These are phyloP conservation scores for Striga asiatica DNA, from an alignment of 257 asterid species.

Conservation along the genomic window DNA sequence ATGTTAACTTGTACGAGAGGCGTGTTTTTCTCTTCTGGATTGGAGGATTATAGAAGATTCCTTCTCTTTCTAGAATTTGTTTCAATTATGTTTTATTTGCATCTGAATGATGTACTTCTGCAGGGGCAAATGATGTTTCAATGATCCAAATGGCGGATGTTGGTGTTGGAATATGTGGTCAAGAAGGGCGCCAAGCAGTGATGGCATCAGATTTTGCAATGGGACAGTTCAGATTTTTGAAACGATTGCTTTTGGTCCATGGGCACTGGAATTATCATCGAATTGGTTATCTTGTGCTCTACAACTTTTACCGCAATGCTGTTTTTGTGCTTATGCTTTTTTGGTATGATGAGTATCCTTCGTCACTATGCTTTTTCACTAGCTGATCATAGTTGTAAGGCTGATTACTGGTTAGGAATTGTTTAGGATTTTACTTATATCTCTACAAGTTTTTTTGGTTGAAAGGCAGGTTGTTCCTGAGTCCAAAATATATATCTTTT, in stretches of 20 bases:
- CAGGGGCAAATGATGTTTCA: conserved; percentile 98
- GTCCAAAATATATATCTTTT: not conserved
- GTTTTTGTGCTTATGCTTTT: conserved; percentile 95
- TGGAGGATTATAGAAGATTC: conserved; percentile 1
- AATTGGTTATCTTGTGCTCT: conserved; percentile 81
- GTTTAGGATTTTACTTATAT: too few species aligned
- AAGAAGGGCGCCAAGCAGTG: conserved; percentile 99
- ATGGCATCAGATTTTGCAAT: conserved; percentile 99
- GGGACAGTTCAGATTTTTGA: conserved; percentile 93
- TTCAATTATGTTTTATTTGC: conserved; percentile 14
- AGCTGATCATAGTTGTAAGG: not conserved
- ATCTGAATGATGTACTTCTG: conserved; percentile 19
- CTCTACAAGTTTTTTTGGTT: too few species aligned
- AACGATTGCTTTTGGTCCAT: conserved; percentile 86
- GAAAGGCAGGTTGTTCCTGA: too few species aligned
- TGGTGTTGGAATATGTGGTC: conserved; percentile 99
- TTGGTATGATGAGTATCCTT: conserved; percentile 48
- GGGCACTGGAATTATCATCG: conserved; percentile 99
- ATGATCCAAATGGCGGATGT: conserved; percentile 99
- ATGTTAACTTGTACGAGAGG: not conserved
- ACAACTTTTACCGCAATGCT: conserved; percentile 95
- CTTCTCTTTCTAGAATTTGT: not conserved
- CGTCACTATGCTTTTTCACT: not conserved
- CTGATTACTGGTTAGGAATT: too few species aligned
- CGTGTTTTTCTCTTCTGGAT: conserved; percentile 2